Conservation (phyloP, 2,329 filamentous ascomycete genomes). For the Ceratocystis cacaofunesta region DNA sequence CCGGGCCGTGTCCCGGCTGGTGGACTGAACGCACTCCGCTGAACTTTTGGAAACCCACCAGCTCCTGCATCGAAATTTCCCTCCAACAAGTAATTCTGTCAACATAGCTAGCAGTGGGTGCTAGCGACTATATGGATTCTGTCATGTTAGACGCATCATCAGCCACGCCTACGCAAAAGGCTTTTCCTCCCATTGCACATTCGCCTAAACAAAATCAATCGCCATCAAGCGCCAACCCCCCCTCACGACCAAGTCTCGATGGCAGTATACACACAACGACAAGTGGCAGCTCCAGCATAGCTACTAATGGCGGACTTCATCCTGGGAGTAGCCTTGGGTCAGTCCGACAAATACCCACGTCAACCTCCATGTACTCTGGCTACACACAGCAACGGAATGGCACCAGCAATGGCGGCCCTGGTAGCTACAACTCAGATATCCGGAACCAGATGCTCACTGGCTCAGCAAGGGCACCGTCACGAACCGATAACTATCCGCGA, state of each 20-base stretch:
- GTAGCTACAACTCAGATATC: conserved; percentile 81
- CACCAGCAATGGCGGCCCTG: conserved; percentile 39
- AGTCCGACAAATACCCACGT: conserved; percentile 39
- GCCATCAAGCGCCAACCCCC: conserved; percentile 27
- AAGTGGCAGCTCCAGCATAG: conserved; percentile 29
- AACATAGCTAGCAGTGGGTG: background rate
- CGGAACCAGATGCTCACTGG: conserved; percentile 53
- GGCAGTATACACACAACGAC: conserved; percentile 42
- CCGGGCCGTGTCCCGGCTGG: conserved; percentile 17
- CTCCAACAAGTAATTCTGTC: background rate
- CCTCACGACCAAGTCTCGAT: conserved; percentile 15
- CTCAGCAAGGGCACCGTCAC: conserved; percentile 42
- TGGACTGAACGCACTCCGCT: conserved; percentile 16
- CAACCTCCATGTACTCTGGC: conserved; percentile 47
- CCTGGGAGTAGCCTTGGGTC: conserved; percentile 43
- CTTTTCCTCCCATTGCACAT: conserved; percentile 24
- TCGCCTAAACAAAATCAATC: conserved; percentile 22
- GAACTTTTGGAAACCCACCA: conserved; percentile 5
- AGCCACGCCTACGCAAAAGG: conserved; percentile 40
- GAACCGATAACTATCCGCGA: conserved; percentile 31
- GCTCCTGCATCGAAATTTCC: background rate
- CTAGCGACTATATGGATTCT: conserved; percentile 11
- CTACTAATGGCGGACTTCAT: conserved; percentile 23
- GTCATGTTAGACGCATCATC: conserved; percentile 38
- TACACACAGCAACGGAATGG: conserved; percentile 22